Conservation (phyloP, 2,329 filamentous ascomycete species). For the Onygenales sp. region DNA sequence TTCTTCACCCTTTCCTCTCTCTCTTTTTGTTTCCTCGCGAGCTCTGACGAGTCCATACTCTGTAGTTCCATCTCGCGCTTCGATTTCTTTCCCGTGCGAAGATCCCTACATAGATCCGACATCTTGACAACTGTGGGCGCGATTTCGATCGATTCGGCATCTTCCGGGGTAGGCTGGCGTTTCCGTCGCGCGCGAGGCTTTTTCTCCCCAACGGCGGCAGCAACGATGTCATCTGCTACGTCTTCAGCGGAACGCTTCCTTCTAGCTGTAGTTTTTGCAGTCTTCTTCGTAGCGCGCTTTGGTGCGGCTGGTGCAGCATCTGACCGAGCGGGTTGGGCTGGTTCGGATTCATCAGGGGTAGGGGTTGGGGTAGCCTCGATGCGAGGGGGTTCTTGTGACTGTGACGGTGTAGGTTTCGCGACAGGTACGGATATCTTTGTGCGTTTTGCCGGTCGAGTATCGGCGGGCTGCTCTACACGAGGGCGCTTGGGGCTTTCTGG, state of each 20-base stretch:
- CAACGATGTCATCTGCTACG: constrained; percentile 10
- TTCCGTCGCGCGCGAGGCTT: constrained; percentile 23
- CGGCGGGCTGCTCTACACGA: constrained; percentile 4
- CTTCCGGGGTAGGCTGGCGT: constrained; percentile 38
- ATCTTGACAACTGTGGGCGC: constrained; percentile 47
- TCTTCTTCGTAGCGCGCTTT: constrained; percentile 12
- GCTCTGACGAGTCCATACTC: constrained; percentile 47
- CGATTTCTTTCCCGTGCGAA: constrained; percentile 47
- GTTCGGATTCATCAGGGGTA: too few relatives aligned
- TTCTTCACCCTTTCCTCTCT: constrained; percentile 21
- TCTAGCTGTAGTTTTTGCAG: constrained; percentile 6
- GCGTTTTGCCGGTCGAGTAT: constrained; percentile 22
- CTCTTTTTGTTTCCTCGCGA: constrained; percentile 33
- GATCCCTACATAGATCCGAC: constrained; percentile 47
- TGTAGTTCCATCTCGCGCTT: constrained; percentile 48
- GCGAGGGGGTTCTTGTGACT: background rate
- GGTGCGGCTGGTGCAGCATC: constrained; percentile 7
- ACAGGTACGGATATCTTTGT: constrained; percentile 12
- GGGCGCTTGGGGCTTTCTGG: background rate
- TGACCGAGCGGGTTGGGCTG: background rate
- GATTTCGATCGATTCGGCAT: constrained; percentile 42
- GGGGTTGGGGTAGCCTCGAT: too few relatives aligned
- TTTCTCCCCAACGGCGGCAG: constrained; percentile 14
- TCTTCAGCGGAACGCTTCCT: constrained; percentile 12
- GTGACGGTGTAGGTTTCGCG: background rate